Evolutionary conservation across 2,329 filamentous ascomycete species (phyloP), one percentile per base, ranked within the genome.

Genomic region (Curvularia eragrostidis): DNA sequence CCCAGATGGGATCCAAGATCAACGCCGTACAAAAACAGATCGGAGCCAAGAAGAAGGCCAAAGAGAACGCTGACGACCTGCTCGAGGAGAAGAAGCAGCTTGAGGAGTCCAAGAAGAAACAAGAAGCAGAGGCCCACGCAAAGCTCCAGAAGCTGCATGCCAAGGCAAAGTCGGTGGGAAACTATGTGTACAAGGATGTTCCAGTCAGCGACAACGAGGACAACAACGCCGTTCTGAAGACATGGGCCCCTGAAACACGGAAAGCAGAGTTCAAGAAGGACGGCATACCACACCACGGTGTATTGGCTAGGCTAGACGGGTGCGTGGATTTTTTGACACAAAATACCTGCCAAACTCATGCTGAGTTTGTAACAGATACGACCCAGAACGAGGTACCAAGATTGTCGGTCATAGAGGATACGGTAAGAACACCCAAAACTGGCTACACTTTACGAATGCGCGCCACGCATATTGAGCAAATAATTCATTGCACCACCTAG

Each of bases 401-500:
- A 86, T 98, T 63, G 93, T 96, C 43, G 94, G 95, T 51, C 94
- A 98, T 79, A 86, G 94, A 68, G 94, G 94, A 38, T 98, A 98
- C 81, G 43, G 43, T 46, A 32, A 13, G 43, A 12, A 24, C 3
- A 9, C 23, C 24, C 24, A 10, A 18, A 9, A 24, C 6, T 23
- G 3, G 12, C 23, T n/a, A 6, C 19, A 8, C 10, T 44, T 44
- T 30, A 5, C 24, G 19, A 5, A 28, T 44, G 42, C 42, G 42
- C 24, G 2, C 23, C 15, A 15, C 42, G n/a, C 42, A 28, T 30
- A 15, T 30, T 44, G 42, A 44, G 12, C 39, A 8, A 9, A 12
- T 15, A 13, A 3, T 5, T 12, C 24, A 9, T 32, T 21, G 3
- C 8, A 10, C 9, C 15, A 7, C 18, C 15, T 30, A 5, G 18